Conservation (phyloP, 1,139 yeast species). For the Yamadazyma jaroonii region DNA sequence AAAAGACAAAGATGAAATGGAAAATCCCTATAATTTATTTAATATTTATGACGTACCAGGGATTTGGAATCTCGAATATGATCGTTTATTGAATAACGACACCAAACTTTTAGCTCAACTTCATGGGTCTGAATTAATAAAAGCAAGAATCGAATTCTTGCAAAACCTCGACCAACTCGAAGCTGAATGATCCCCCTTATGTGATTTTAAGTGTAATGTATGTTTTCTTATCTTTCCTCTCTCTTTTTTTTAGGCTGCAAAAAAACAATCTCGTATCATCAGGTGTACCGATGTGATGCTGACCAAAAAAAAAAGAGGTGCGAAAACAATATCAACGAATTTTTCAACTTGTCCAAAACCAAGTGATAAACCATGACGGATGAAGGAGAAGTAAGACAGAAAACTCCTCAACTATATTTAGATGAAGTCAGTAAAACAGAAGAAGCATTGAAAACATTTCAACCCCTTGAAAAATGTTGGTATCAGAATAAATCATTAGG, state of each 20-base stretch:
- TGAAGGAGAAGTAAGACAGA: slow-evolving; percentile 8
- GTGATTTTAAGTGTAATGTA: neutral
- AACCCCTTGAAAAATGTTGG: slow-evolving; percentile 53
- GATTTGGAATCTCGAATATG: slow-evolving; percentile 27
- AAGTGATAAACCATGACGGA: slow-evolving; percentile 1
- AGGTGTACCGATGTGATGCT: no score
- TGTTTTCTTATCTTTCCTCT: neutral
- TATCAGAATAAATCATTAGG: slow-evolving; percentile 64
- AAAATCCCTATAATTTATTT: slow-evolving; percentile 8
- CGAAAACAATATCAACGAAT: no score
- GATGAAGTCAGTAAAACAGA: slow-evolving; percentile 58
- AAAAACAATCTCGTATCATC: no score
- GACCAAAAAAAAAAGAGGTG: no score
- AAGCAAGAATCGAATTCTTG: slow-evolving; percentile 22
- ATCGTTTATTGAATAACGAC: slow-evolving; percentile 18
- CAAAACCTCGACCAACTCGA: neutral
- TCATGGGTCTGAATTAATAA: slow-evolving; percentile 21
- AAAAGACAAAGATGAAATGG: slow-evolving; percentile 5
- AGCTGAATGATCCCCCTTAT: neutral
- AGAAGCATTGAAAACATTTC: slow-evolving; percentile 67
- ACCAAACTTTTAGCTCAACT: slow-evolving; percentile 16
- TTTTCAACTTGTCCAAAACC: no score
- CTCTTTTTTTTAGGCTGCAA: no score
- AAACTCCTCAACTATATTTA: slow-evolving; percentile 34
- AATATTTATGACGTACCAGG: slow-evolving; percentile 18